These are phyloP conservation scores for Nicotiana paniculata DNA, from an alignment of 257 asterid species.

Conservation along the genomic window DNA sequence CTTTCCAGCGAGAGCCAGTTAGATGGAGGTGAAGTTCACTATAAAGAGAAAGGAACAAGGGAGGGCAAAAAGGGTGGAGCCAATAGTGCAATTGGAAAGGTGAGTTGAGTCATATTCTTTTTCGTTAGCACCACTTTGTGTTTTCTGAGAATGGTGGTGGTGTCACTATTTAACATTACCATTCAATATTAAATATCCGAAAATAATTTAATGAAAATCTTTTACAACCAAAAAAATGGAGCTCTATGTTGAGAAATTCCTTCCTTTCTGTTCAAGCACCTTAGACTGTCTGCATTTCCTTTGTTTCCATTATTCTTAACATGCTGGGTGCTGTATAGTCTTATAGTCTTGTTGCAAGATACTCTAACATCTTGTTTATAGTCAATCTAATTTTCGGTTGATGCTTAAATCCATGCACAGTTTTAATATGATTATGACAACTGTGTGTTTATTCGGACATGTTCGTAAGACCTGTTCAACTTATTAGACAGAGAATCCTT, in stretches of 20 bases:
- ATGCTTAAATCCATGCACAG: neutral
- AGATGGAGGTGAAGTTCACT: constrained; percentile 15
- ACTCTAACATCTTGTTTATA: neutral
- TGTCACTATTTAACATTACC: neutral
- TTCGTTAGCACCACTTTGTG: neutral
- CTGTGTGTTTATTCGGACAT: neutral
- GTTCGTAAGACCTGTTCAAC: neutral
- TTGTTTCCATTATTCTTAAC: neutral
- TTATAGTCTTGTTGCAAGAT: neutral
- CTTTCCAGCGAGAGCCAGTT: constrained; percentile 28
- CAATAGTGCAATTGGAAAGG: constrained; percentile 1
- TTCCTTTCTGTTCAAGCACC: neutral
- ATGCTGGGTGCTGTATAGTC: neutral
- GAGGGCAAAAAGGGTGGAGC: neutral
- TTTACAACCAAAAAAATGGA: neutral
- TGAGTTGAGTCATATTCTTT: neutral
- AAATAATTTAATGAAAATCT: neutral
- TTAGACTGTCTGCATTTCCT: neutral
- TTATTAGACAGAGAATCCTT: neutral
- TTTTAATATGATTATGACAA: neutral
- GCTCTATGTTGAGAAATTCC: neutral
- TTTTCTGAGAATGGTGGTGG: neutral
- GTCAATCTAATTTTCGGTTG: neutral
- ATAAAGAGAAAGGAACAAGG: constrained; percentile 2
- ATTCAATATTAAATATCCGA: neutral